phyloP scores from a whole-genome alignment of 2,329 filamentous ascomycete genomes.

The Microascus cirrosus region DNA sequence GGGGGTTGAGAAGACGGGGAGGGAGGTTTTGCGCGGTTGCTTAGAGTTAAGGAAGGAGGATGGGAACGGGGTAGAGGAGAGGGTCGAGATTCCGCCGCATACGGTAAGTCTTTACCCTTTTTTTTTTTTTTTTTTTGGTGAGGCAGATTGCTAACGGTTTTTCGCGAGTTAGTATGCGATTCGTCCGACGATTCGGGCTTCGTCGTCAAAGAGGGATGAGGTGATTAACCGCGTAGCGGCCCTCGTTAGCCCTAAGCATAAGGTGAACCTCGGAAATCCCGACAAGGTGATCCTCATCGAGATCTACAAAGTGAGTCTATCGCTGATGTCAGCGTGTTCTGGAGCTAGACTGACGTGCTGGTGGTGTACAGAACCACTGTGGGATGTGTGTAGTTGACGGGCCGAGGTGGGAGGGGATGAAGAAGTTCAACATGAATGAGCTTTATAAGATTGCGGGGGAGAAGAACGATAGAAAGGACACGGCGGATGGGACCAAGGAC shows the following conservation, averaged over 20 bases:
- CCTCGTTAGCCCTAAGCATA: slow-evolving; percentile 55
- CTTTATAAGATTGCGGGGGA: slow-evolving; percentile 38
- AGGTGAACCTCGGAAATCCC: slow-evolving; percentile 66
- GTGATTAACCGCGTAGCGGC: slow-evolving; percentile 63
- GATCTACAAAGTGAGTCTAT: slow-evolving; percentile 37
- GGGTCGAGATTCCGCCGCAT: slow-evolving; percentile 12
- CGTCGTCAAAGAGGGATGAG: slow-evolving; percentile 32
- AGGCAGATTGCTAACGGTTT: background rate
- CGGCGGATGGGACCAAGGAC: background rate
- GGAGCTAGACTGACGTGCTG: background rate
- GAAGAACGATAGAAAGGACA: background rate
- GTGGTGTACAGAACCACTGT: slow-evolving; percentile 49
- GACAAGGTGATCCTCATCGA: slow-evolving; percentile 73
- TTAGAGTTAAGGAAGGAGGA: slow-evolving; percentile 36
- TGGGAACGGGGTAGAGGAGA: slow-evolving; percentile 1
- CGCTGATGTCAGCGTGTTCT: background rate
- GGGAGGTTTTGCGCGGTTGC: slow-evolving; percentile 48
- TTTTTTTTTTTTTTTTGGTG: background rate
- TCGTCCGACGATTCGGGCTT: slow-evolving; percentile 54
- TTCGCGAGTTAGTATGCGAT: slow-evolving; percentile 61
- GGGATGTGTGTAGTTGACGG: slow-evolving; percentile 70
- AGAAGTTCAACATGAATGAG: slow-evolving; percentile 68
- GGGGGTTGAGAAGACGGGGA: slow-evolving; percentile 54
- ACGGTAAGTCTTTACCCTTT: slow-evolving; percentile 26
- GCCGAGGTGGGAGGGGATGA: slow-evolving; percentile 58